phyloP scores from a whole-genome alignment of 73 alveolate species.

The Paraurostyla sp. region DNA sequence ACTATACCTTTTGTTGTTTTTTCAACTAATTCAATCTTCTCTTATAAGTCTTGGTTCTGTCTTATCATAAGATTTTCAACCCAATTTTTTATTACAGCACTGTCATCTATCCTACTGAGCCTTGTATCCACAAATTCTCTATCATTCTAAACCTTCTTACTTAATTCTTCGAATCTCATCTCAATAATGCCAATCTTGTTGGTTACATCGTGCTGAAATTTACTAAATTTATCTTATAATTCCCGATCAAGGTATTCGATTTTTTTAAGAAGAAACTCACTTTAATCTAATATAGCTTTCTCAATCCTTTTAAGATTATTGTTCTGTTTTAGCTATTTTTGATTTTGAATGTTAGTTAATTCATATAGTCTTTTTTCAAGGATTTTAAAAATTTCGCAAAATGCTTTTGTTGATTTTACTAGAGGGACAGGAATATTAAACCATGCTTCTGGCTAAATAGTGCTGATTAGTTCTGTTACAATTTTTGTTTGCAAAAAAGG shows the following conservation, averaged over 20 bases:
- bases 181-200: not conserved
- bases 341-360: not conserved
- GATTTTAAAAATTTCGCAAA: slow-evolving; percentile 19
- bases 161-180: slow-evolving; percentile 9
- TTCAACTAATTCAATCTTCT: slow-evolving; percentile 1
- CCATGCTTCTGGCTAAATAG: slow-evolving; percentile 19
- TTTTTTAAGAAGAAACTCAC: not conserved
- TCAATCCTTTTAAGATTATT: not conserved
- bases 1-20: not conserved
- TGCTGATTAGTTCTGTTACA: not conserved
- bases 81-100: slow-evolving; percentile 6
- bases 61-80: not conserved
- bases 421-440: slow-evolving; percentile 28
- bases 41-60: not conserved
- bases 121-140: slow-evolving; percentile 27
- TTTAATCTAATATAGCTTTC: not conserved
- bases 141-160: slow-evolving; percentile 4
- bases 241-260: not conserved
- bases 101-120: slow-evolving; percentile 29
- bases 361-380: slow-evolving; percentile 14
- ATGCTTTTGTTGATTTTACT: not conserved
- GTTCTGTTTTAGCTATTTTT: not conserved
- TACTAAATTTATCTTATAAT: not conserved
- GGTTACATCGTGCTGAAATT: not conserved
- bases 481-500: slow-evolving; percentile 23